Conservation (phyloP, 1,284 basidiomycete species). For the Abortiporus biennis region DNA sequence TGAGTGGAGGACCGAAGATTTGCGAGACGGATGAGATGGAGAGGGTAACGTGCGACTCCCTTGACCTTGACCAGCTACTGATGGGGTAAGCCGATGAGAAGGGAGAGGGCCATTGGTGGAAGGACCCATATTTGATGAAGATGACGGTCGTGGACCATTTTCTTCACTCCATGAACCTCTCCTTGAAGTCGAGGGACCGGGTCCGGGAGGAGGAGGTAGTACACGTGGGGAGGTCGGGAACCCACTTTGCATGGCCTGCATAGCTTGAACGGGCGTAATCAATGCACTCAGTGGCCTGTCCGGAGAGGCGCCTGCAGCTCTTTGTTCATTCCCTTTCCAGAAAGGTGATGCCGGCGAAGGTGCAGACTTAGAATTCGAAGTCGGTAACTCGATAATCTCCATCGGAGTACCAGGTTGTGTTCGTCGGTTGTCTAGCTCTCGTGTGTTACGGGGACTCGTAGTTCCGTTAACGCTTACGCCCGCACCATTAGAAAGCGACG, state of each 20-base stretch:
- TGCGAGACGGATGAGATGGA: constrained; percentile 6
- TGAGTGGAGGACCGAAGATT: constrained; percentile 8
- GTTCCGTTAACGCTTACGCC: constrained; percentile 8
- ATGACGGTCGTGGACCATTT: constrained; percentile 17
- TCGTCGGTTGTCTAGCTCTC: constrained; percentile 25
- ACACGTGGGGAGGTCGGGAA: constrained; percentile 19
- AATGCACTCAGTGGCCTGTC: constrained; percentile 38
- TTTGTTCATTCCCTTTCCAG: constrained; percentile 4
- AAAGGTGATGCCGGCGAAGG: constrained; percentile 16
- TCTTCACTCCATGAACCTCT: constrained; percentile 27
- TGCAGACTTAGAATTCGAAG: constrained; percentile 18
- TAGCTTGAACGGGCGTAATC: constrained; percentile 42
- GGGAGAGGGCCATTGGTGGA: constrained; percentile 7
- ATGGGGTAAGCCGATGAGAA: constrained; percentile 4
- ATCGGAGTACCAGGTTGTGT: constrained; percentile 30
- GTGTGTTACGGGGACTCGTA: constrained; percentile 16
- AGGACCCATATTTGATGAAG: constrained; percentile 10
- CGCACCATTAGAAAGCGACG: constrained; percentile 16
- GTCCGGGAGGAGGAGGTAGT: constrained; percentile 16
- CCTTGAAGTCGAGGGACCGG: constrained; percentile 22
- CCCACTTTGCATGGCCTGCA: constrained; percentile 29
- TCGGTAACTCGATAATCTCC: constrained; percentile 43
- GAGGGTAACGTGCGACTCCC: neutral
- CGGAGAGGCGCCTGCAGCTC: constrained; percentile 21
- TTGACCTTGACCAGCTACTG: constrained; percentile 3